phyloP scores from a whole-genome alignment of 2,329 filamentous ascomycete genomes.

The Xylariomycetidae sp. region DNA sequence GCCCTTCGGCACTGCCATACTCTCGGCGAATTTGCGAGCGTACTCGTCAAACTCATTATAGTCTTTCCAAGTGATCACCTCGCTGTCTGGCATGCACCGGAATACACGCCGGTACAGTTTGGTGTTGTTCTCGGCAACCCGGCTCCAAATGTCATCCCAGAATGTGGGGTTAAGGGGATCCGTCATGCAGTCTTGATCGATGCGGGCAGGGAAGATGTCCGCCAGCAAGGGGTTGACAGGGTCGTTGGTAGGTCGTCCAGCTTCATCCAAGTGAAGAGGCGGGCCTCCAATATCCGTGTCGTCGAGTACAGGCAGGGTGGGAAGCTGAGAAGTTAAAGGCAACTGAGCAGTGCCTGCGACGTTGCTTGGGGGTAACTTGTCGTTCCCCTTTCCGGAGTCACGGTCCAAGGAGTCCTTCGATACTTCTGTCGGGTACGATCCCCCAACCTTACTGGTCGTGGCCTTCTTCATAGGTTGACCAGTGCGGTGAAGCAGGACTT shows the following conservation, averaged over 20 bases:
- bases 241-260: conserved; percentile 39
- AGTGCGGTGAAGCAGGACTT: conserved; percentile 57
- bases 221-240: conserved; percentile 48
- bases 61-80: conserved; percentile 87
- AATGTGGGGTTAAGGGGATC: conserved; percentile 81
- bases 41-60: conserved; percentile 83
- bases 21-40: conserved; percentile 67
- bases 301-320: conserved; percentile 62
- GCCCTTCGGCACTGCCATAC: conserved; percentile 51
- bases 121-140: conserved; percentile 88
- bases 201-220: conserved; percentile 66
- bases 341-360: conserved; percentile 61
- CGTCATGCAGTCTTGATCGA: conserved; percentile 89
- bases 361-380: conserved; percentile 51
- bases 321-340: conserved; percentile 63
- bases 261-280: conserved; percentile 48
- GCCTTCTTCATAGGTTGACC: conserved; percentile 3
- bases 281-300: conserved; percentile 81
- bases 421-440: conserved; percentile 9
- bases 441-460: conserved; percentile 5
- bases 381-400: conserved; percentile 31
- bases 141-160: conserved; percentile 81
- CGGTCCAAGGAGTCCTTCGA: conserved; percentile 29
- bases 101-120: conserved; percentile 91
- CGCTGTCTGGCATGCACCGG: conserved; percentile 92